Conservation (phyloP, 345 rosid genomes). For the Anacardium occidentale region DNA sequence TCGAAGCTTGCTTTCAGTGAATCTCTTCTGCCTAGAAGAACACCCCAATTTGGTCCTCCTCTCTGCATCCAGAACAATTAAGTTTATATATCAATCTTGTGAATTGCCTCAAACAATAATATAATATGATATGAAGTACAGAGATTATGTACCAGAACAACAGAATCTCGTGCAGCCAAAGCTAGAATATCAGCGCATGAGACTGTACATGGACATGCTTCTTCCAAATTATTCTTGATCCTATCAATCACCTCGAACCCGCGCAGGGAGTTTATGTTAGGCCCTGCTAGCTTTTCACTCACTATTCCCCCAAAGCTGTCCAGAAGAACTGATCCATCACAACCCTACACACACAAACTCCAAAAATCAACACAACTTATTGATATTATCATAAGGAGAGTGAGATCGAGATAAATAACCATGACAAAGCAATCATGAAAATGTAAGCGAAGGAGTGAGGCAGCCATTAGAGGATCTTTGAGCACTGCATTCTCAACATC, state of each 20-base stretch:
- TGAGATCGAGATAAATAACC: slow-evolving; percentile 29
- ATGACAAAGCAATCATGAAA: slow-evolving; percentile 85
- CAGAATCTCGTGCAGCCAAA: slow-evolving; percentile 76
- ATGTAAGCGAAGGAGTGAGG: slow-evolving; percentile 77
- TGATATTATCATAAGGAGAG: no score
- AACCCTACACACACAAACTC: slow-evolving; percentile 42
- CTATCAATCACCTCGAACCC: slow-evolving; percentile 74
- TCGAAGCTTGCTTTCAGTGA: slow-evolving; percentile 63
- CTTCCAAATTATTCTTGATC: slow-evolving; percentile 67
- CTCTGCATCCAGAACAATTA: no score
- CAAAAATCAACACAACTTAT: not conserved
- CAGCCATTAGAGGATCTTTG: slow-evolving; percentile 77
- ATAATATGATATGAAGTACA: no score
- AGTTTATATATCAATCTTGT: no score
- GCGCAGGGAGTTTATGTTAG: slow-evolving; percentile 58
- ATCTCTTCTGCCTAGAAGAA: slow-evolving; percentile 52
- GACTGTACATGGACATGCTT: slow-evolving; percentile 70
- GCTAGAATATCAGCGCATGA: slow-evolving; percentile 80
- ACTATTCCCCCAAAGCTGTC: slow-evolving; percentile 57
- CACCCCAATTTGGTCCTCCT: no score
- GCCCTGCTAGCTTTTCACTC: slow-evolving; percentile 74
- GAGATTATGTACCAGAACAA: slow-evolving; percentile 30
- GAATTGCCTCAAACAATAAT: no score
- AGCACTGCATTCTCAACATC: slow-evolving; percentile 55
- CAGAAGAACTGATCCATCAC: slow-evolving; percentile 69